Evolutionary conservation across 1,139 yeast species (phyloP).

Genomic region (Scheffersomyces illinoinensis): DNA sequence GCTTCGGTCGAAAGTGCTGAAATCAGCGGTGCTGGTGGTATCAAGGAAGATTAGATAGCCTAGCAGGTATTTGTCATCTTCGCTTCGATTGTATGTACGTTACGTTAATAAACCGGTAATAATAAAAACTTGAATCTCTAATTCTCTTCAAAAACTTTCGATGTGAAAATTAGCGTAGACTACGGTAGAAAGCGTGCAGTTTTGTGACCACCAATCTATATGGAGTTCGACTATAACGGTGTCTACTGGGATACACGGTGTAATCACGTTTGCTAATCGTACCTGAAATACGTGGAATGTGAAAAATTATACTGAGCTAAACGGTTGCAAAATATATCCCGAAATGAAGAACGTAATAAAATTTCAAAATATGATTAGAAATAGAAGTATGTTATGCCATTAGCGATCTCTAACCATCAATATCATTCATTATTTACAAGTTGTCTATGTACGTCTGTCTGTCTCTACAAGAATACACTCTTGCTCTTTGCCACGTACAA

Average conservation of each 20-base stretch:
- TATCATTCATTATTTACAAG: neutral
- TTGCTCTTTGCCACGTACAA: slow-evolving; percentile 58
- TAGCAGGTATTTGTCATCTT: neutral
- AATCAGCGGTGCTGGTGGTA: slow-evolving; percentile 84
- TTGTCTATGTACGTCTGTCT: neutral
- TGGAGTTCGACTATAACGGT: no score
- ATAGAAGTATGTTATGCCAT: no score
- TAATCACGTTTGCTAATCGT: no score
- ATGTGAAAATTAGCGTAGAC: neutral
- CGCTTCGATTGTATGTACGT: neutral
- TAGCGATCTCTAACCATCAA: neutral
- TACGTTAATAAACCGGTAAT: neutral
- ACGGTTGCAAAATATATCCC: no score
- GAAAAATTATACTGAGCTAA: no score
- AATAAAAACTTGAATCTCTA: neutral
- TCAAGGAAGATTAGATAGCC: slow-evolving; percentile 72
- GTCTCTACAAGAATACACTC: slow-evolving; percentile 57
- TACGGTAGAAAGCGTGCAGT: no score
- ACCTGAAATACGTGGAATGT: no score
- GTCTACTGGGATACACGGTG: no score
- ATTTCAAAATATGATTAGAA: no score
- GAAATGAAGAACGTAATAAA: no score
- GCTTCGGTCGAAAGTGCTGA: slow-evolving; percentile 85
- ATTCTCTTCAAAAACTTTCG: no score
- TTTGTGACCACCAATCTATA: no score